phyloP scores from a whole-genome alignment of 495 filamentous ascomycete species.

The Tuber aestivum region DNA sequence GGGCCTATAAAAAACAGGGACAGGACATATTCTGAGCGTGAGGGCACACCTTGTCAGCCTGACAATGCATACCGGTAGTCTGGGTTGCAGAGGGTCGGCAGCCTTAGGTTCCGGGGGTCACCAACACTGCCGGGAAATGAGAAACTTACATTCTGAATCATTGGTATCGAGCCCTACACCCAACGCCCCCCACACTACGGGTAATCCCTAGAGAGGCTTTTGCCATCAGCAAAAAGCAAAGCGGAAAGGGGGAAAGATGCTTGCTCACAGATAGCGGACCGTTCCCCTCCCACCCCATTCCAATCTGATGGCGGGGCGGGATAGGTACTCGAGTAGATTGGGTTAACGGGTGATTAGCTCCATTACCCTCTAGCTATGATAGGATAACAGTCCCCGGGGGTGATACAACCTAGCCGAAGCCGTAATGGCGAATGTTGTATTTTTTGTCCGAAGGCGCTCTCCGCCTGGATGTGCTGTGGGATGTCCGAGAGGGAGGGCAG shows the following conservation, averaged over 20 bases:
- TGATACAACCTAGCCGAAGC: background rate
- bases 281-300: background rate
- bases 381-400: background rate
- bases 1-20: background rate
- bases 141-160: background rate
- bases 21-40: background rate
- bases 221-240: background rate
- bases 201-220: background rate
- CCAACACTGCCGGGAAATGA: background rate
- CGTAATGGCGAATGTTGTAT: background rate
- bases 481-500: background rate
- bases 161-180: background rate
- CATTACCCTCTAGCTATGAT: background rate
- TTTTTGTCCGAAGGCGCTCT: background rate
- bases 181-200: background rate
- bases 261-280: background rate
- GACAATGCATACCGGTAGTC: background rate
- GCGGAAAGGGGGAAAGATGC: background rate
- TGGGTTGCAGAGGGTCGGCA: background rate
- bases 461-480: background rate
- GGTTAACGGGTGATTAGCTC: background rate
- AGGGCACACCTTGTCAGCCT: background rate
- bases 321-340: background rate
- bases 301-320: background rate
- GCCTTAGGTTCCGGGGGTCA: background rate